Evolutionary conservation across 2,329 filamentous ascomycete genomes (phyloP).

Genomic region (Pseudogymnoascus sp.): DNA sequence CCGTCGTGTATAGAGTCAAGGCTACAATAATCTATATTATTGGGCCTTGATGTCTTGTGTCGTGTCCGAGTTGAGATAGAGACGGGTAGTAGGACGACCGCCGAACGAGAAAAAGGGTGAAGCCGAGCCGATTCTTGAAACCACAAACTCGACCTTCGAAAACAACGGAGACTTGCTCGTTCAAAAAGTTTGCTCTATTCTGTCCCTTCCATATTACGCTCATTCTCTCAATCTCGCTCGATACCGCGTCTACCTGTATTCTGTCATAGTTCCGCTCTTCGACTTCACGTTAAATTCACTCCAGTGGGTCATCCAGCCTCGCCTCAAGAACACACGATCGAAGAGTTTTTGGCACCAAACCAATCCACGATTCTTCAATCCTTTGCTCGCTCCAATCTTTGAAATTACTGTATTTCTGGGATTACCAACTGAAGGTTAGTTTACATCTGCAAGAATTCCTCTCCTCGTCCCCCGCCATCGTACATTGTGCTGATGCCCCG

Average conservation of each 20-base stretch:
- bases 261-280: slow-evolving; percentile 6
- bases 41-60: slow-evolving; percentile 8
- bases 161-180: background rate
- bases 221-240: slow-evolving; percentile 2
- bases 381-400: slow-evolving; percentile 5
- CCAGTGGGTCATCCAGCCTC: slow-evolving; percentile 8
- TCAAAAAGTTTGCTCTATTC: background rate
- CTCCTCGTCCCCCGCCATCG: background rate
- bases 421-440: slow-evolving; percentile 1
- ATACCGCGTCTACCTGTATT: background rate
- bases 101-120: slow-evolving; percentile 2
- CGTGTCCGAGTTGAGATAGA: slow-evolving; percentile 7
- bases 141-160: background rate
- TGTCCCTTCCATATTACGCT: slow-evolving; percentile 3
- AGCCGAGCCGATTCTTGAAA: background rate
- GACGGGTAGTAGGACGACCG: slow-evolving; percentile 2
- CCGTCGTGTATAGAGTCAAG: slow-evolving; percentile 2
- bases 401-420: background rate
- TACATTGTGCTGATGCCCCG: slow-evolving; percentile 3
- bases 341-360: slow-evolving; percentile 3
- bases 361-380: background rate
- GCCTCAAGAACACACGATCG: slow-evolving; percentile 5
- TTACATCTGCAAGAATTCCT: background rate
- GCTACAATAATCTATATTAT: background rate
- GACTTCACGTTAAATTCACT: slow-evolving; percentile 5